phyloP scores from a whole-genome alignment of 2,329 filamentous ascomycete species.

The Hirsutella rhossiliensis region DNA sequence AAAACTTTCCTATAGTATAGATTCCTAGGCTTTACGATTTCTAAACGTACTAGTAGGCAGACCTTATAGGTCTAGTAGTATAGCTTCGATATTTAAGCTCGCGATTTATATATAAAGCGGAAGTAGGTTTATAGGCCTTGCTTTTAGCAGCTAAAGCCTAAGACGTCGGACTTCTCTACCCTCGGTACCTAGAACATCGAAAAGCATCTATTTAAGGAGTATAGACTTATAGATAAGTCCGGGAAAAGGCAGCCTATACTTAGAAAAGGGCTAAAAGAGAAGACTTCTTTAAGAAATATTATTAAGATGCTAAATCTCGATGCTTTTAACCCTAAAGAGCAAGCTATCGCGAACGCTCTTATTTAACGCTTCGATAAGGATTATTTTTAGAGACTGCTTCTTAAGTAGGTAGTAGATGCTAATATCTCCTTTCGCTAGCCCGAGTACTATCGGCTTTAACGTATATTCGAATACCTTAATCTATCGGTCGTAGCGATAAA shows the following conservation, averaged over 20 bases:
- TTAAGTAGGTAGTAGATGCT: not conserved
- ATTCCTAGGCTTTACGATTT: not conserved
- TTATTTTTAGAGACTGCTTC: not conserved
- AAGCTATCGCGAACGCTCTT: slow-evolving; percentile 2
- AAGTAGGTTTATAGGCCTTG: slow-evolving; percentile 1
- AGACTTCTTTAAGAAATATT: slow-evolving; percentile 2
- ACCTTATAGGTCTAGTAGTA: slow-evolving; percentile 1
- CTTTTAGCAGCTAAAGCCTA: slow-evolving; percentile 1
- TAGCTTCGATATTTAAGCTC: not conserved
- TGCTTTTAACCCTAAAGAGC: slow-evolving; percentile 1
- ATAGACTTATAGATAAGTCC: not conserved
- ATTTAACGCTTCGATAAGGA: not conserved
- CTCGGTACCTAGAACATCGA: slow-evolving; percentile 2
- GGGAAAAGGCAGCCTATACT: slow-evolving; percentile 1
- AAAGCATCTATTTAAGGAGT: slow-evolving; percentile 2
- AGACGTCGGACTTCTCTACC: not conserved
- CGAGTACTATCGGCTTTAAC: not conserved
- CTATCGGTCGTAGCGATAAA: not conserved
- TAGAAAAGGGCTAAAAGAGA: not conserved
- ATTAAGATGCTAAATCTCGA: slow-evolving; percentile 3
- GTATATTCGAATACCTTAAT: no score
- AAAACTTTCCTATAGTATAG: not conserved
- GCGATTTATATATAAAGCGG: not conserved
- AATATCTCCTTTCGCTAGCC: no score
- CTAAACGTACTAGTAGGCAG: not conserved